phyloP scores from a whole-genome alignment of 768 basidiomycete genomes.

The Brasilioporus rufonigricans region DNA sequence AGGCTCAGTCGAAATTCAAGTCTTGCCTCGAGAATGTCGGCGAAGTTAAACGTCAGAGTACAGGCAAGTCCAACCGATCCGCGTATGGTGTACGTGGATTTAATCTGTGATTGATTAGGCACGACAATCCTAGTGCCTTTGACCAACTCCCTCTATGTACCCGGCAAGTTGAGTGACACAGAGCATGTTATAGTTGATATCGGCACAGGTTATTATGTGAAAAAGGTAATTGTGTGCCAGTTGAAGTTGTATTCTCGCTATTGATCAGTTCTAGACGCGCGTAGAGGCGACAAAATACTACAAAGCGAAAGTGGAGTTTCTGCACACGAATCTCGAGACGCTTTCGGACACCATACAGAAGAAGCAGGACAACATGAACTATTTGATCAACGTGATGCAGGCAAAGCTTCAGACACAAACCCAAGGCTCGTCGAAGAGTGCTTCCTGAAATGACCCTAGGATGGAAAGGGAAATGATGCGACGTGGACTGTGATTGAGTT shows the following conservation, averaged over 20 bases:
- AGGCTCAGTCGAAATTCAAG: constrained; percentile 90
- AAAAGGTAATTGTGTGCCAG: constrained; percentile 61
- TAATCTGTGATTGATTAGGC: constrained; percentile 41
- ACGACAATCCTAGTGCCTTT: constrained; percentile 90
- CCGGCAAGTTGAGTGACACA: constrained; percentile 79
- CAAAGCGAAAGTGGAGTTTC: constrained; percentile 73
- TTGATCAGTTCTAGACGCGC: constrained; percentile 57
- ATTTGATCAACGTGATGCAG: constrained; percentile 72
- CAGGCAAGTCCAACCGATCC: constrained; percentile 36
- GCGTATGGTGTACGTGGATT: background rate
- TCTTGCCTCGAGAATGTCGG: constrained; percentile 78
- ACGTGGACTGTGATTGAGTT: background rate
- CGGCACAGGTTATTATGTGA: constrained; percentile 95
- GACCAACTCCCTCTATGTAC: constrained; percentile 93
- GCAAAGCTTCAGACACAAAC: constrained; percentile 42
- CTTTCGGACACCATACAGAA: constrained; percentile 87
- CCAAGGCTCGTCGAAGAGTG: constrained; percentile 19
- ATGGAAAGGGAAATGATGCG: background rate
- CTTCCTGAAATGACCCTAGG: constrained; percentile 13
- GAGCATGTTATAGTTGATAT: constrained; percentile 93
- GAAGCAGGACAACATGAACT: constrained; percentile 88
- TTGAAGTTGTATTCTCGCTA: background rate
- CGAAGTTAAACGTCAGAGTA: constrained; percentile 71
- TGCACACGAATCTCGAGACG: constrained; percentile 78
- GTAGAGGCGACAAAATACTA: constrained; percentile 82